Base-by-base conservation (phyloP, 768 basidiomycete genomes). In the Gelatoporia subvermispora region DNA sequence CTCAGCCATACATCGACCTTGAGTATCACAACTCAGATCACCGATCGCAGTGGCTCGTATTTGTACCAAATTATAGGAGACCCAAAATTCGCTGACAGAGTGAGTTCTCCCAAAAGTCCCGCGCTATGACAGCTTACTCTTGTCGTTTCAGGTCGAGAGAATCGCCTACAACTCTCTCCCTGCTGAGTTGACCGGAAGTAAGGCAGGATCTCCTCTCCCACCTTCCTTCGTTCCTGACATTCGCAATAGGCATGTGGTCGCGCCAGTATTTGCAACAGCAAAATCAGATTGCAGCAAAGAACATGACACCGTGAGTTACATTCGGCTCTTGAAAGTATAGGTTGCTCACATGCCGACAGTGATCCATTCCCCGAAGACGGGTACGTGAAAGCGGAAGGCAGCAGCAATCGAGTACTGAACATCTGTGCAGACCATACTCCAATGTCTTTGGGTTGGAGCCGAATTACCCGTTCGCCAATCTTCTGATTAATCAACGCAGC, bases 191-290 rank as follows among this genome's bases (percentile, higher is more conserved):
- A 76, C 73, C 9, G 74, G 73, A 60, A 65, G 75, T 73, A 54
- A 28, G 65, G 36, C 8, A 3, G 18, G 3, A 18, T 23, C 15
- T 17, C 35, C 24, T 5, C 9, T 7, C 15, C 8, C 40, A 16
- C 17, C n/a, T 9, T 37, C 13, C 28, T 34, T 38, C 3, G 35
- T 24, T 40, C 21, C 17, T 42, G 36, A 20, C 37, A 17, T 40
- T n/a, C 44, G 38, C 25, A 43, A 41, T 39, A 78, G 77, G 74
- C 55, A 79, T 81, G 75, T 80, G 76, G 78, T 72, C 76, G 1
- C 67, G 76, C 13, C 78, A 81, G 58, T 82, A 81, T 54, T 62
- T 80, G 15, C 80, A 81, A 50, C 73, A 81, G 54, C 74, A 77
- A 58, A 82, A 79, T 53, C 79, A 81, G 55, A 73, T 81, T 35